Evolutionary conservation across 768 basidiomycete genomes (phyloP).

Genomic region (Boletus barrowsii): DNA sequence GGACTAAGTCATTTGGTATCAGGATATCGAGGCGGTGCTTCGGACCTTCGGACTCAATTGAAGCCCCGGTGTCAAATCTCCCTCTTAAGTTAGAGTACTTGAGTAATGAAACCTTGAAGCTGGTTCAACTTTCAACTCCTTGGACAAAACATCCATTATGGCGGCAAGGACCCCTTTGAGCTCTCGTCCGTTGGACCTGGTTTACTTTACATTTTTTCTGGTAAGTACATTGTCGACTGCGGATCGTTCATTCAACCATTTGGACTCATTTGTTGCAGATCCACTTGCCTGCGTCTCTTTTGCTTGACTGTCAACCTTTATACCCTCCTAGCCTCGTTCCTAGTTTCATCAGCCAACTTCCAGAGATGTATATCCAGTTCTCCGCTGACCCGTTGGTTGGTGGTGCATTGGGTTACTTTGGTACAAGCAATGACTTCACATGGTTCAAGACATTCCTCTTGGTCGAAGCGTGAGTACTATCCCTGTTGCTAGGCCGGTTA

Average conservation of each 20-base stretch:
- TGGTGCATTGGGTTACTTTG: conserved; percentile 43
- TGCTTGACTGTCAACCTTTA: conserved; percentile 69
- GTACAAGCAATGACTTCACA: conserved; percentile 35
- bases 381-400: conserved; percentile 69
- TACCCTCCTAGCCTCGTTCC: conserved; percentile 56
- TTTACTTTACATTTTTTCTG: conserved; percentile 72
- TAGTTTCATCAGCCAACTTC: conserved; percentile 39
- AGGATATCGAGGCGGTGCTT: too few species aligned
- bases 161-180: conserved; percentile 37
- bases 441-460: conserved; percentile 67
- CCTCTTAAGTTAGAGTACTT: neutral
- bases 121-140: neutral
- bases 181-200: conserved; percentile 58
- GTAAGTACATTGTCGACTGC: conserved; percentile 34
- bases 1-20: too few species aligned
- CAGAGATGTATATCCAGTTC: conserved; percentile 49
- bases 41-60: too few species aligned
- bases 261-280: conserved; percentile 33
- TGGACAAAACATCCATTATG: conserved; percentile 9
- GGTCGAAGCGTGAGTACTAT: conserved; percentile 53
- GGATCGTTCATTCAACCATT: neutral
- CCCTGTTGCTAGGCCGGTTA: neutral
- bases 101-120: too few species aligned
- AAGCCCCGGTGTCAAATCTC: too few species aligned
- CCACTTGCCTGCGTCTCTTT: conserved; percentile 66